A percentile compares a stretch with the other conserved stretches of the same genome.
Evolutionary conservation across 257 asterid genomes (phyloP).

Genomic region (Ehretia macrophylla): DNA sequence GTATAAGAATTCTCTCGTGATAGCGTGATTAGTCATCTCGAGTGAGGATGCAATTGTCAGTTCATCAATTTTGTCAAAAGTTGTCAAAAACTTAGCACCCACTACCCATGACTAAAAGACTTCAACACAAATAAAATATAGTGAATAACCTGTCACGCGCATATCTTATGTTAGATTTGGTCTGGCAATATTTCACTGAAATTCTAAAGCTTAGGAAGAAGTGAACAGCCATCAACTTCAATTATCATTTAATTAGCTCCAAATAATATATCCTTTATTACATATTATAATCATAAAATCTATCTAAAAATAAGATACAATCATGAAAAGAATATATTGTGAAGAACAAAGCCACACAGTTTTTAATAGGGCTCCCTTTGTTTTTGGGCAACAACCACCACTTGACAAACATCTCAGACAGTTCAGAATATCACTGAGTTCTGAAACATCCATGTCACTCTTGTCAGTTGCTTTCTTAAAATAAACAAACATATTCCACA

Average conservation of each 20-base stretch:
- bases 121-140: background rate
- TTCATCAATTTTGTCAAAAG: background rate
- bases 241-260: conserved; percentile 32
- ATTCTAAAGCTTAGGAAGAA: conserved; percentile 14
- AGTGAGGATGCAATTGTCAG: background rate
- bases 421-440: conserved; percentile 3
- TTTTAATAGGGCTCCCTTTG: too few relatives aligned
- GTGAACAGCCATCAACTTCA: conserved; percentile 7
- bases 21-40: too few relatives aligned
- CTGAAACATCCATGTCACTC: conserved; percentile 28
- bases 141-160: conserved; percentile 28
- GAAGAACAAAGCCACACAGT: conserved; percentile 7
- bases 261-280: conserved; percentile 6
- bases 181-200: conserved; percentile 31
- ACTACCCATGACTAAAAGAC: background rate
- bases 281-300: conserved; percentile 26
- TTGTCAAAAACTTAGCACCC: too few relatives aligned
- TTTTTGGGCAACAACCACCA: conserved; percentile 15
- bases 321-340: conserved; percentile 34
- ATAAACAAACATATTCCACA: conserved; percentile 24
- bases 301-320: conserved; percentile 37
- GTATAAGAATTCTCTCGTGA: too few relatives aligned
- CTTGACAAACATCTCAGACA: conserved; percentile 7
- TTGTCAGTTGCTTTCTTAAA: conserved; percentile 12
- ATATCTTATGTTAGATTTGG: conserved; percentile 39